A percentile compares a stretch with the other conserved stretches of the same genome.
Conservation (phyloP, 2,329 filamentous ascomycete genomes). For the Ambrosiella beaveri region DNA sequence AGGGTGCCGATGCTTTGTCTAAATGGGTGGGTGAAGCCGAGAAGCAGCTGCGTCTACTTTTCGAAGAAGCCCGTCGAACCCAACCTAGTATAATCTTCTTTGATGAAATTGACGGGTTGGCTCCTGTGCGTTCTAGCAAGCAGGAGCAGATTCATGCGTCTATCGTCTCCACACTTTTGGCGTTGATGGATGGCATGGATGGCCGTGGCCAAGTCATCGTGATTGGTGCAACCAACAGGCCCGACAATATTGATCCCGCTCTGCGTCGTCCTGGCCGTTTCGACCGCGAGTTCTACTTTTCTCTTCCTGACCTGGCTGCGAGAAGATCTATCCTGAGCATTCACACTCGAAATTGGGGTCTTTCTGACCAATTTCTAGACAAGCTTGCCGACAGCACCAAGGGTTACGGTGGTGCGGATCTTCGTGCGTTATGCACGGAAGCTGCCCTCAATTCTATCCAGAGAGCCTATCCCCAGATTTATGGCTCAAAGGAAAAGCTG, state of each 20-base stretch:
- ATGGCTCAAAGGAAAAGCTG: conserved; percentile 75
- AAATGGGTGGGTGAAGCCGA: conserved; percentile 99
- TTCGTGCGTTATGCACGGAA: conserved; percentile 88
- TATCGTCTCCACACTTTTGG: conserved; percentile 86
- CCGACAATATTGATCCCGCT: conserved; percentile 93
- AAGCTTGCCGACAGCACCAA: conserved; percentile 78
- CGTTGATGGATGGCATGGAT: conserved; percentile 95
- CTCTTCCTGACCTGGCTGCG: conserved; percentile 64
- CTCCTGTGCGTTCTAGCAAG: conserved; percentile 90
- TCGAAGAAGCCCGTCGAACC: conserved; percentile 87
- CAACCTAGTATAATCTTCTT: conserved; percentile 96
- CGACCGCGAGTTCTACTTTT: conserved; percentile 96
- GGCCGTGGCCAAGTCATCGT: conserved; percentile 96
- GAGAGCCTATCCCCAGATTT: conserved; percentile 90
- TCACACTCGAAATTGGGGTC: conserved; percentile 84
- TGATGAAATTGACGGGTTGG: conserved; percentile 93
- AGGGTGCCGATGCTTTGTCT: conserved; percentile 89
- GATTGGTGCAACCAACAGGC: conserved; percentile 94
- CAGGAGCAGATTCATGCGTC: conserved; percentile 98
- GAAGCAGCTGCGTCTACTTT: conserved; percentile 78
- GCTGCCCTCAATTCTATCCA: conserved; percentile 92
- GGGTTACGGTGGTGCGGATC: conserved; percentile 88
- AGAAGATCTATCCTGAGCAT: conserved; percentile 83
- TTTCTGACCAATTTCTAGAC: conserved; percentile 63
- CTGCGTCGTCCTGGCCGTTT: conserved; percentile 85